Evolutionary conservation across 2,329 filamentous ascomycete species (phyloP).

Genomic region (Penicillium janthinellum): DNA sequence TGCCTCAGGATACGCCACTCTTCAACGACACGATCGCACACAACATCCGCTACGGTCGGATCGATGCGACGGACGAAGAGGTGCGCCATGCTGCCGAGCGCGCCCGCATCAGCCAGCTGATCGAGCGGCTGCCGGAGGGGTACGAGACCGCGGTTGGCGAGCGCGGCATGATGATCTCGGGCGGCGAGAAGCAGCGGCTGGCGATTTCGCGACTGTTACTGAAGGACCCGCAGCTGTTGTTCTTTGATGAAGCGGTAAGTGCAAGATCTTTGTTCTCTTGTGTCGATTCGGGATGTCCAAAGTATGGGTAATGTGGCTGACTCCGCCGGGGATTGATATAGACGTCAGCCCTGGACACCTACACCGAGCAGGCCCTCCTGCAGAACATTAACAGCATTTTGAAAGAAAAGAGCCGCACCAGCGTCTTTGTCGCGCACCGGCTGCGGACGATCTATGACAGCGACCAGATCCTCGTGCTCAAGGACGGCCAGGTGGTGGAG

Average conservation of each 20-base stretch:
- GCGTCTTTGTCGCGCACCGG: slow-evolving; percentile 91
- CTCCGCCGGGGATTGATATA: slow-evolving; percentile 27
- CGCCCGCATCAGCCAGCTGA: slow-evolving; percentile 82
- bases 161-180: slow-evolving; percentile 94
- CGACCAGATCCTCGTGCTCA: slow-evolving; percentile 88
- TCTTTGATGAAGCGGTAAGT: slow-evolving; percentile 85
- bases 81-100: slow-evolving; percentile 77
- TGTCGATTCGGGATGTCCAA: too few species aligned
- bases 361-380: slow-evolving; percentile 88
- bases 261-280: not conserved
- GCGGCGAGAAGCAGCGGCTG: slow-evolving; percentile 88
- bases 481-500: slow-evolving; percentile 82
- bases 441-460: slow-evolving; percentile 92
- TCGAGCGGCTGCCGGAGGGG: slow-evolving; percentile 78
- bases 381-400: slow-evolving; percentile 91
- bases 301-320: slow-evolving; percentile 1
- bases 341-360: slow-evolving; percentile 87
- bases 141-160: slow-evolving; percentile 92
- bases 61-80: slow-evolving; percentile 71
- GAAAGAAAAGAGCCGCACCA: slow-evolving; percentile 83
- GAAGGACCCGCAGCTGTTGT: slow-evolving; percentile 85
- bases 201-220: slow-evolving; percentile 81
- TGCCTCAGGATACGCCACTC: slow-evolving; percentile 93
- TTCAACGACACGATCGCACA: slow-evolving; percentile 97
- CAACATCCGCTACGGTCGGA: slow-evolving; percentile 89